Evolutionary conservation across 2,329 filamentous ascomycete species (phyloP).

Genomic region (Metarhizium robertsii): DNA sequence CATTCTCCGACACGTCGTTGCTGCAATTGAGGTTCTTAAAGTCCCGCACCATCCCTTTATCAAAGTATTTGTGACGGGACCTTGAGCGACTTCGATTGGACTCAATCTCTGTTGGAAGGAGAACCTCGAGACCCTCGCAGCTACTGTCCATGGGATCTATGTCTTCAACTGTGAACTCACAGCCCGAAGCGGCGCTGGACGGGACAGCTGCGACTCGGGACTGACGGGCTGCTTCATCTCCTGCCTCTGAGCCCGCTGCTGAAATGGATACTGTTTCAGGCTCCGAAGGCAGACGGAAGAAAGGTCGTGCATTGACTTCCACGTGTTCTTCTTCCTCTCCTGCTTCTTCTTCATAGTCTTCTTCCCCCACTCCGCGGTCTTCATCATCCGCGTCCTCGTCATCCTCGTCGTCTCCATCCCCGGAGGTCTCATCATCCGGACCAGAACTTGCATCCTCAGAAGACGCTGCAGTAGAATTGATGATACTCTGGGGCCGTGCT

Average conservation of each 20-base stretch:
- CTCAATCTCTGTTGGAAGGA: slow-evolving; percentile 38
- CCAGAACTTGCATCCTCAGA: neutral
- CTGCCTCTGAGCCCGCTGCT: slow-evolving; percentile 11
- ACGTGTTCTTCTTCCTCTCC: neutral
- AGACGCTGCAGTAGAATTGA: neutral
- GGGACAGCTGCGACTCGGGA: slow-evolving; percentile 9
- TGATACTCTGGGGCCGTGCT: neutral
- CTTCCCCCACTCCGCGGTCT: neutral
- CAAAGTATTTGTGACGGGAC: slow-evolving; percentile 28
- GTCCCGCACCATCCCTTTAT: slow-evolving; percentile 33
- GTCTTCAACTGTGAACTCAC: slow-evolving; percentile 35
- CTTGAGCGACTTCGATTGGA: slow-evolving; percentile 32
- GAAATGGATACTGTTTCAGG: neutral
- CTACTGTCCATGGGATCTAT: slow-evolving; percentile 37
- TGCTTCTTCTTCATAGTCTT: neutral
- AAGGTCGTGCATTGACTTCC: neutral
- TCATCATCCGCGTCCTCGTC: neutral
- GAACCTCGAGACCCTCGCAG: slow-evolving; percentile 30
- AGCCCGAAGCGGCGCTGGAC: slow-evolving; percentile 10
- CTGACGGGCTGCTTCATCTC: slow-evolving; percentile 4
- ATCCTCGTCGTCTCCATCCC: neutral
- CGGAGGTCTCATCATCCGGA: too few species aligned
- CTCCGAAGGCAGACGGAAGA: neutral
- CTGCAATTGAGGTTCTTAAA: slow-evolving; percentile 37
- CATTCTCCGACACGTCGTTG: slow-evolving; percentile 27